Percentiles rank a stretch among this genome's conserved stretches.
These are phyloP conservation scores for Salix brachista DNA, from an alignment of 345 rosid species.

Conservation along the genomic window DNA sequence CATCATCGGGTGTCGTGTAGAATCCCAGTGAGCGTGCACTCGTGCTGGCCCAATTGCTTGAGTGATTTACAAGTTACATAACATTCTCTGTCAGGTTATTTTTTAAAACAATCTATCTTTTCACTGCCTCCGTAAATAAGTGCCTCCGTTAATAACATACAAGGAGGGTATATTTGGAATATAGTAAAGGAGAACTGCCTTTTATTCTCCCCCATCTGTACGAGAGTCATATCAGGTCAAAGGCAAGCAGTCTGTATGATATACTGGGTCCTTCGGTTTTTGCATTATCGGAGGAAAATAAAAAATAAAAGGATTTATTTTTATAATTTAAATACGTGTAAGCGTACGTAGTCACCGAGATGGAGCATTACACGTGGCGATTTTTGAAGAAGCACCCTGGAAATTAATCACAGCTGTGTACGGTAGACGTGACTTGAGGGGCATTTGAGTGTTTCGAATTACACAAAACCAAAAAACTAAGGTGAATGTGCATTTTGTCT, in stretches of 20 bases:
- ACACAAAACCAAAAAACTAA: not conserved
- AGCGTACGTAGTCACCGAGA: not conserved
- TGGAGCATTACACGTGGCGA: not conserved
- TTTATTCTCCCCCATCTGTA: not conserved
- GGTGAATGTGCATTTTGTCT: conserved; percentile 14
- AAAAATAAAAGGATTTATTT: too few species aligned
- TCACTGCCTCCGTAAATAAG: not conserved
- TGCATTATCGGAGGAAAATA: too few species aligned
- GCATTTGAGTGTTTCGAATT: not conserved
- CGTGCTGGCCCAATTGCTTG: conserved; percentile 38
- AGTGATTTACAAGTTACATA: conserved; percentile 55
- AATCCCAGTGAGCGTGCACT: conserved; percentile 32
- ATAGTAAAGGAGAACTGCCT: not conserved
- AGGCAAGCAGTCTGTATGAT: not conserved
- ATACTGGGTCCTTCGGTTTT: too few species aligned
- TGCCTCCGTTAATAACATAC: not conserved
- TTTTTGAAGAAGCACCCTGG: not conserved
- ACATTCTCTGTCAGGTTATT: conserved; percentile 40
- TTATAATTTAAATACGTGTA: not conserved
- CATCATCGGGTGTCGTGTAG: not conserved
- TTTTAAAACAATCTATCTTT: not conserved
- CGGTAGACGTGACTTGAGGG: conserved; percentile 13
- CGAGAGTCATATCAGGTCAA: not conserved
- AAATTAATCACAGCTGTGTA: not conserved
- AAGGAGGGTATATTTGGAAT: not conserved